Base-by-base conservation (phyloP, 768 basidiomycete species). In the Calvatia gigantea region DNA sequence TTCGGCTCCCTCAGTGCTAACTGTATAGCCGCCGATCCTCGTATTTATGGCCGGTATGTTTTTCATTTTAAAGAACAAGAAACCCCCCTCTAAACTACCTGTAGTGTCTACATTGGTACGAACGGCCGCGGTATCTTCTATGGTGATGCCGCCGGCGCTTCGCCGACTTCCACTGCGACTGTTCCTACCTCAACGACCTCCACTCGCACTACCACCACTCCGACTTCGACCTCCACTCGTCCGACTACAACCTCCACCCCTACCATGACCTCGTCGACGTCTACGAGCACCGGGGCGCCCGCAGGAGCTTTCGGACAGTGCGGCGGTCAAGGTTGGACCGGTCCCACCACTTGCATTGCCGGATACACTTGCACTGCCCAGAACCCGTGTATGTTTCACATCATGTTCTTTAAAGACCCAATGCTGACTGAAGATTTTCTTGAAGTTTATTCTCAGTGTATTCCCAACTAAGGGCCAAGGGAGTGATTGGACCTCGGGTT, bases 111-210 rank as follows among this genome's bases (percentile, higher is more conserved):
- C 58, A 75, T 84, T 35, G 82, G 82, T 4, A 85, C 82, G 4
- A 83, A 84, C 60, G 83, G 82, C 23, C 77, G 83, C 29, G 82
- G 82, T 14, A 78, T 76, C 41, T 83, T 81, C 65, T 82, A 75
- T 58, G 81, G 78, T 0, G 78, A 80, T 58, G 59, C 65, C 9
- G 54, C 41, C 54, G 73, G 70, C 28, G 28, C 65, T 21, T 62
- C 68, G 27, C 69, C 72, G 39, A 23, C 62, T 4, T 61, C 70
- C 4, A 67, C 67, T 2, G 50, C 70, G 23, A 71, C 66, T 2
- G 60, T 60, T 6, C 57, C 65, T 6, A 44, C 59, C n/a, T 56
- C 67, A 1, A 59, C 53, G 12, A 51, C 54, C 53, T 31, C 57
- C 41, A 61, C 47, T 14, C 35, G 58, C n/a, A 44, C 54, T 6